Evolutionary conservation across 805 yeast genomes (phyloP), one percentile per base, ranked within the genome.

Genomic region (Suhomyces emberorum): DNA sequence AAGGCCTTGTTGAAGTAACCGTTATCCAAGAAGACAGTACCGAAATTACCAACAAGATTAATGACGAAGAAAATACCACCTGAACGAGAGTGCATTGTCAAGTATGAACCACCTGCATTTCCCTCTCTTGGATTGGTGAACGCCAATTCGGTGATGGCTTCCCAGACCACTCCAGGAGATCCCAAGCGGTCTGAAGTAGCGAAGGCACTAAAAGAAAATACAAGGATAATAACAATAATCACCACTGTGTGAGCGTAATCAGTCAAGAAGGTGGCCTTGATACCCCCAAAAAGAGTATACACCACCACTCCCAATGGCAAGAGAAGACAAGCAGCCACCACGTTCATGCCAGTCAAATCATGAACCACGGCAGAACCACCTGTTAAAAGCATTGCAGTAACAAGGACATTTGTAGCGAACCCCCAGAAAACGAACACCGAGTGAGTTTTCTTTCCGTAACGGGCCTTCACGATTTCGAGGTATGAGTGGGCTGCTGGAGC

Each of bases 401-500:
- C 97, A 43, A 89, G 70, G 42, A 89, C 78, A 56, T 89, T 89
- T 23, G 96, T 87, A 4, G 89, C 89, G 37, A 87, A 63, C 1
- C 93, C 96, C 65, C 85, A 88, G 57, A 82, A 81, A 56, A 85
- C 68, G 57, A 69, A 84, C 5, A 81, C 77, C 17, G 61, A 61
- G 55, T 89, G 97, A 4, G 89, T 82, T 14, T 62, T 49, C n/a
- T 72, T 64, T 14, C 97, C 97, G 54, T 86, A 89, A 43, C 98
- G 72, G 0, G 79, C 82, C 48, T 75, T 79, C 46, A 89, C 76
- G 37, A 88, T 83, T 63, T 89, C 98, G 48, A 88, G 69, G 59
- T 84, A 89, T 1, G 96, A 88, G 63, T 89, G 97, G 2, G 95
- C 95, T 32, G 79, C 82, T 3, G 97, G 96, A 10, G 96, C 96